Evolutionary conservation across 2,329 filamentous ascomycete species (phyloP).

Genomic region (Clathrospora elynae): DNA sequence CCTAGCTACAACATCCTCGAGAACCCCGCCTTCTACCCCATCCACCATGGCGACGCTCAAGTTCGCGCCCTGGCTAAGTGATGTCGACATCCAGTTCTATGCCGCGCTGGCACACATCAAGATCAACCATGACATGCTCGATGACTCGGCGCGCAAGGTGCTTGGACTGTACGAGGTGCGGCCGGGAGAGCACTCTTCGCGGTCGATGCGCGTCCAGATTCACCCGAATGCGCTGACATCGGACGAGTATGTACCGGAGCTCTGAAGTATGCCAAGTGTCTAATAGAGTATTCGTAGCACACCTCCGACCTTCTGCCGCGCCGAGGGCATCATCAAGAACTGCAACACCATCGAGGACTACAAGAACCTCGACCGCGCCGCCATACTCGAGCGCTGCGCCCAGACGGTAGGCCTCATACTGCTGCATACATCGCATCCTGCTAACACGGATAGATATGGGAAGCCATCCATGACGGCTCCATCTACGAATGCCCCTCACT

Average conservation of each 20-base stretch:
- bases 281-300: constrained; percentile 29
- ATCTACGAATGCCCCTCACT: constrained; percentile 95
- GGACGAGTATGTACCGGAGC: constrained; percentile 68
- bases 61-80: constrained; percentile 89
- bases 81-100: constrained; percentile 96
- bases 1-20: constrained; percentile 4
- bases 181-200: constrained; percentile 69
- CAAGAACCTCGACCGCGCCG: constrained; percentile 77
- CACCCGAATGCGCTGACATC: constrained; percentile 83
- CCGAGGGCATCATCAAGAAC: constrained; percentile 93
- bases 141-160: constrained; percentile 86
- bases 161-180: constrained; percentile 89
- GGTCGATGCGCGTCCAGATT: constrained; percentile 88
- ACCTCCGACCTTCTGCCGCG: constrained; percentile 66
- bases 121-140: constrained; percentile 95
- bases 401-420: constrained; percentile 65
- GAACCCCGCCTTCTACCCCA: constrained; percentile 2
- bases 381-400: constrained; percentile 77
- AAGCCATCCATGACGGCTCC: constrained; percentile 93
- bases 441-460: constrained; percentile 74
- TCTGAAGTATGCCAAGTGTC: neutral
- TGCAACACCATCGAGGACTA: constrained; percentile 96
- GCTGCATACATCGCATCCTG: neutral
- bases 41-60: constrained; percentile 57
- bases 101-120: constrained; percentile 89